Base-by-base conservation (phyloP, 2,329 filamentous ascomycete species). In the Sclerotinia trifoliorum region DNA sequence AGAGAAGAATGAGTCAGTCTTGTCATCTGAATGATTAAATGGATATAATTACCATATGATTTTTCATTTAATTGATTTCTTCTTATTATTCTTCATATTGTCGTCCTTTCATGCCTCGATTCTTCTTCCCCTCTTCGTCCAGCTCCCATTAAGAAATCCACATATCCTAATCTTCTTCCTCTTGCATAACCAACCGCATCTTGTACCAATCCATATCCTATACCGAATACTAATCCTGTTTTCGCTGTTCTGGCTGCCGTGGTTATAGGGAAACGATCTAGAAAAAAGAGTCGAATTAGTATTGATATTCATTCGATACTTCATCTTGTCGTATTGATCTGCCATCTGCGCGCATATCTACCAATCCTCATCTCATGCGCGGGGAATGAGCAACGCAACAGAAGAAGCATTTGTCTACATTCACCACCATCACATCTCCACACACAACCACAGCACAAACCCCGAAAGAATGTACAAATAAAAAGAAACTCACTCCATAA, bases 191-290 rank as follows among this genome's bases (percentile, higher is more conserved):
- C 87, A 46, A 95, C 78, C 15, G 84, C 80, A 80, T 98, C 94
- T 80, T 98, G 94, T 68, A 90, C 78, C 49, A 94, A 81, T 32
- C 94, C 94, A 79, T 93, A 98, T 10, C 82, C 86, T 48, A 97
- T 77, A 26, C 94, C 94, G 72, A 93, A 88, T 73, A 90, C 82
- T 57, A 97, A 81, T 1, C 93, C 94, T 73, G 91, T 86, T 77
- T 88, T 91, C 63, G 93, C 93, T 55, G 92, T 95, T 71, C 90
- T 86, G 24, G 90, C 90, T 52, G 90, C 88, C 63, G 90, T 91
- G 69, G 89, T 88, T 42, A 94, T 81, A 46, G 93, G 91, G 75
- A 97, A 92, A 54, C 89, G 86, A 82, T 94, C 91, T 94, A 77
- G 46, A 70, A 60, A 35, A 61, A 61, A 55, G 24, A n/a, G 32